Conservation (phyloP, 306 rosid genomes). For the Herpetospermum pedunculosum region DNA sequence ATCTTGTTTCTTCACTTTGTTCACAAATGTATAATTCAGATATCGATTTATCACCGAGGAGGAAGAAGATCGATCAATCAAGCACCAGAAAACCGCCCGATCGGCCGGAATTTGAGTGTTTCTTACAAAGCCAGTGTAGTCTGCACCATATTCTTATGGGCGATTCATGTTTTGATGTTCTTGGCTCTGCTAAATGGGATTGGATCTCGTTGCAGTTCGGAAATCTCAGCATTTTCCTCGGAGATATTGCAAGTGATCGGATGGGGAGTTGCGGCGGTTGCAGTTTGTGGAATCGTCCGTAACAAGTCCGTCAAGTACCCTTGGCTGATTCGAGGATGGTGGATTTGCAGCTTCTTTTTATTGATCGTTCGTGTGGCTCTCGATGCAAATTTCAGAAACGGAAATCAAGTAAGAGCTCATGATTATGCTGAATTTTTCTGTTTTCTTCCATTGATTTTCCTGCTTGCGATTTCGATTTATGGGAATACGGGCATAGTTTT, state of each 20-base stretch:
- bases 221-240: slow-evolving; percentile 25
- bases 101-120: slow-evolving; percentile 18
- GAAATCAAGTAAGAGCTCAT: slow-evolving; percentile 11
- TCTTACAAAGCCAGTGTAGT: slow-evolving; percentile 35
- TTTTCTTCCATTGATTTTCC: slow-evolving; percentile 37
- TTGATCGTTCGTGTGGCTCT: slow-evolving; percentile 21
- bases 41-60: slow-evolving; percentile 17
- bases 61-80: slow-evolving; percentile 14
- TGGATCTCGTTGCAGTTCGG: slow-evolving; percentile 29
- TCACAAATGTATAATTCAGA: slow-evolving; percentile 4
- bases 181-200: slow-evolving; percentile 25
- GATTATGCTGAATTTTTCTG: slow-evolving; percentile 43
- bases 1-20: slow-evolving; percentile 25
- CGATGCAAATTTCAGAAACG: slow-evolving; percentile 24
- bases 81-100: slow-evolving; percentile 15
- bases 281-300: slow-evolving; percentile 22
- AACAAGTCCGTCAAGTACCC: slow-evolving; percentile 28
- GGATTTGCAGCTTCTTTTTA: slow-evolving; percentile 54
- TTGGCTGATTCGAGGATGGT: slow-evolving; percentile 72
- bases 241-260: slow-evolving; percentile 39
- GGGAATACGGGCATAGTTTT: slow-evolving; percentile 47
- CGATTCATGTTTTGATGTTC: slow-evolving; percentile 26
- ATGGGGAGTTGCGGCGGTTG: slow-evolving; percentile 33
- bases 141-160: slow-evolving; percentile 30
- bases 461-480: slow-evolving; percentile 36